Evolutionary conservation across 1,284 basidiomycete genomes (phyloP), one percentile per base, ranked within the genome.

Genomic region (Erythrobasidium hasegawianum): DNA sequence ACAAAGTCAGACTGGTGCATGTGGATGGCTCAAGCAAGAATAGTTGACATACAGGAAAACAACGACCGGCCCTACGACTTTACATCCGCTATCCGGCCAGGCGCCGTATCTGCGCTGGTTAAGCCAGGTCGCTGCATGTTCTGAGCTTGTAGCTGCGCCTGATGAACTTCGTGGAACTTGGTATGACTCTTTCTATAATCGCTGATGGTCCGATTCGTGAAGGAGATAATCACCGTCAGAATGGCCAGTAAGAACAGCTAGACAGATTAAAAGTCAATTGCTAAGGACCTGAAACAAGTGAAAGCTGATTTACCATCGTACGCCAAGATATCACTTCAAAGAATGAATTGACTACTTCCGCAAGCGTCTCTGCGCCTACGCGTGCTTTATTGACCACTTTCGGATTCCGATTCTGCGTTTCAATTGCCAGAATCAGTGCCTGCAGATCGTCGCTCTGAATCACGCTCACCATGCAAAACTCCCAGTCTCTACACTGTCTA

Each of bases 251-350:
- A 55, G 56, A 65, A 65, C 22, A 57, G 24, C 62, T 57, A 47
- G 29, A 47, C n/a, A n/a, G n/a, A n/a, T n/a, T n/a, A n/a, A n/a
- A n/a, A n/a, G n/a, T n/a, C n/a, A n/a, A n/a, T n/a, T n/a, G n/a
- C n/a, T n/a, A n/a, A n/a, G n/a, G n/a, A 16, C 33, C 14, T 26
- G 58, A 47, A 38, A 11, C 24, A 60, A 47, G 22, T 39, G 11
- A 43, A 22, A 54, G 20, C 33, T 55, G 22, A 79, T 86, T 78
- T 70, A 89, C 90, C 80, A 97, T 81, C 16, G 91, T 94, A 80
- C 95, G 96, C 90, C 92, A 97, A 77, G 87, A 93, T 76, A 97
- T 94, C 49, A 89, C 87, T 76, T 97, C 95, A 29, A 97, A 89
- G 76, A 98, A 98, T 8, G 90, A 86, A 77, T 97, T 96, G 72